These are phyloP conservation scores for Alternaria sp. DNA, from an alignment of 2,329 filamentous ascomycete genomes.

Conservation along the genomic window DNA sequence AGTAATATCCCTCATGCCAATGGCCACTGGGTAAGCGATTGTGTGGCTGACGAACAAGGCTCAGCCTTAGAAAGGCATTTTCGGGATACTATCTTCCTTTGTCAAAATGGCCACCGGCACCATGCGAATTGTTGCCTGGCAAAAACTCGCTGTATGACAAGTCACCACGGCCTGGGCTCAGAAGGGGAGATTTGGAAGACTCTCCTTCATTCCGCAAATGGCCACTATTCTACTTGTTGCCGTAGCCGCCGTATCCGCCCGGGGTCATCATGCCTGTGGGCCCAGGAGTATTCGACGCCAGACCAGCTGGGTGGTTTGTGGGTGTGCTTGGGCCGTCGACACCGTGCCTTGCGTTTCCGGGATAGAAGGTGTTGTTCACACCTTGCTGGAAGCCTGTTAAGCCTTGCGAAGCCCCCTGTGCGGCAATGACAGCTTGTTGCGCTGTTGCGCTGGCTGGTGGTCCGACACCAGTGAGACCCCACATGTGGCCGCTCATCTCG, in stretches of 20 bases:
- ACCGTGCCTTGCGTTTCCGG: slow-evolving; percentile 48
- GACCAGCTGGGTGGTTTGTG: slow-evolving; percentile 61
- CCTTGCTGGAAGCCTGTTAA: slow-evolving; percentile 38
- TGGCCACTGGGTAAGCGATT: not conserved
- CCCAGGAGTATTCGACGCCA: slow-evolving; percentile 56
- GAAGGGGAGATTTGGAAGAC: not conserved
- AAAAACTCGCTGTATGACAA: not conserved
- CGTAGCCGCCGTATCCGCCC: slow-evolving; percentile 41
- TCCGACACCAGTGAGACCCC: slow-evolving; percentile 76
- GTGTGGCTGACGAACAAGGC: not conserved
- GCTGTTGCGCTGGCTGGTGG: slow-evolving; percentile 63
- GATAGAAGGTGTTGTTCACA: slow-evolving; percentile 50
- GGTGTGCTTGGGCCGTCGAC: slow-evolving; percentile 70
- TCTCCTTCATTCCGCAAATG: not conserved
- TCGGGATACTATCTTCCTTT: not conserved
- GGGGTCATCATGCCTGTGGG: slow-evolving; percentile 75
- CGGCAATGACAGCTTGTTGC: slow-evolving; percentile 52
- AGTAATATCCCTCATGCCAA: not conserved
- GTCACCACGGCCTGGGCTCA: not conserved
- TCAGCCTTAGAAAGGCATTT: not conserved
- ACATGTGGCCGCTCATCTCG: slow-evolving; percentile 86
- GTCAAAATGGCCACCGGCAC: not conserved
- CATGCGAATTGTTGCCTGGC: not conserved
- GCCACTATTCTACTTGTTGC: slow-evolving; percentile 36
- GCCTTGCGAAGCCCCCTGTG: slow-evolving; percentile 46